Base-by-base conservation (phyloP, 495 filamentous ascomycete genomes). In the Penicillium cataractarum region DNA sequence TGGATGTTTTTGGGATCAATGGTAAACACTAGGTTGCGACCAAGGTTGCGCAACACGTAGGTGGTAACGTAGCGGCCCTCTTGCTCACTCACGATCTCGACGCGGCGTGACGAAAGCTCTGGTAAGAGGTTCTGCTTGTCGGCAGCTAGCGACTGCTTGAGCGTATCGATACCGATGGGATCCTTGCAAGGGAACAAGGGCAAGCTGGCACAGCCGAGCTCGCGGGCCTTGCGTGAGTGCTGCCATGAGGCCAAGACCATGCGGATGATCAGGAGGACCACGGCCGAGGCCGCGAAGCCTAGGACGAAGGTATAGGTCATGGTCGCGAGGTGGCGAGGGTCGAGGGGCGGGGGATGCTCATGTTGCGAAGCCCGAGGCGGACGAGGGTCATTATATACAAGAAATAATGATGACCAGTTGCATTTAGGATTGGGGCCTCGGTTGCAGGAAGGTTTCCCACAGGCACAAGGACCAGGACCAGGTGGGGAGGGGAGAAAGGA, bases 1-100 rank as follows among this genome's bases (percentile, higher is more conserved):
- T 83, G 79, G 19, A 85, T 65, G 64, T 87, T 87, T 58, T 79
- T 78, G 8, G 83, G 83, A 22, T 87, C 84, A 53, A 77, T 71
- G 10, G 85, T 87, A 42, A 73, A 74, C 55, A 77, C 44, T 21
- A 59, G 51, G 22, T 75, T 62, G 29, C 65, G 65, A 48, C 73
- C 74, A 27, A 74, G 52, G 32, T 72, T 71, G 33, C 71, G 68
- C 13, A 72, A 24, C 10, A 56, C 46, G 50, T 64, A 75, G 21
- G 75, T 76, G 2, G 65, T 66, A 26, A 77, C 70, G 37, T 62
- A 61, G 24, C 76, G 72, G 33, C 69, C 66, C 50, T 78, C 71
- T 21, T 58, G 62, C 0, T 74, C 66, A 21, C 62, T 65, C 33
- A 78, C 57, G 2, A 29, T 55, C 10, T 67, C 31, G 13, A 70